Evolutionary conservation across 225 moss, liverwort and hornwort species (phyloP), one percentile per base, ranked within the genome.

Genomic region (Rhytidiadelphus loreus): DNA sequence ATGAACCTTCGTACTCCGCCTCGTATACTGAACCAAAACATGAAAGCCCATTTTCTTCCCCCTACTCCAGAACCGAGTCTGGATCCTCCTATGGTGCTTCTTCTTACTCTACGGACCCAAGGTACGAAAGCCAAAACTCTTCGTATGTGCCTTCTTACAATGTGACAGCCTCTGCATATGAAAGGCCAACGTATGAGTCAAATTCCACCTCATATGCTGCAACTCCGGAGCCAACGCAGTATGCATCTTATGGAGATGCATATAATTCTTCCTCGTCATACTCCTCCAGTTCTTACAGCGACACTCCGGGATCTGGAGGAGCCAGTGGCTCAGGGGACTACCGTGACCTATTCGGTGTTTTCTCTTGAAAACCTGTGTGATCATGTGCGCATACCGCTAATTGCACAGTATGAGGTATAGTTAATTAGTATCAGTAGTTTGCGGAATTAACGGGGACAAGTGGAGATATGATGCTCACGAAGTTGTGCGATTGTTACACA

Each of bases 321-420:
- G 78, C 41, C 13, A 80, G 85, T 69, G 86, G 81, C 13, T 82
- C 85, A 5, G 86, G 81, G 19, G 77, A 68, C 10, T 91, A 89
- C 89, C 81, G 28, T 29, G 94, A 94, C 82, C 35, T 86, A 9
- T 94, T 94, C n/a, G 90, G 94, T 37, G 86, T 94, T 75, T 94
- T 94, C 91, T 79, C 91, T 50, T 93, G 90, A 61, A 44, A 41
- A 33, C 24, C 33, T 72, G 72, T 43, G 43, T 82, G 63, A 84
- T 81, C 85, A 66, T 61, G 35, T 41, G 39, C 59, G 21, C 55
- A 28, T 84, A 28, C 58, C 79, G 58, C 58, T 41, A 79, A 80
- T 41, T 43, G 55, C 71, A 79, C 29, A 57, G 50, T 48, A 35
- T 84, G 55, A 66, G 60, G 68, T 52, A 46, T 66, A 77, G 83